A percentile compares a stretch with the other conserved stretches of the same genome.
These are phyloP conservation scores for Ophiostoma sp. DNA, from an alignment of 2,329 filamentous ascomycete genomes.

Conservation along the genomic window DNA sequence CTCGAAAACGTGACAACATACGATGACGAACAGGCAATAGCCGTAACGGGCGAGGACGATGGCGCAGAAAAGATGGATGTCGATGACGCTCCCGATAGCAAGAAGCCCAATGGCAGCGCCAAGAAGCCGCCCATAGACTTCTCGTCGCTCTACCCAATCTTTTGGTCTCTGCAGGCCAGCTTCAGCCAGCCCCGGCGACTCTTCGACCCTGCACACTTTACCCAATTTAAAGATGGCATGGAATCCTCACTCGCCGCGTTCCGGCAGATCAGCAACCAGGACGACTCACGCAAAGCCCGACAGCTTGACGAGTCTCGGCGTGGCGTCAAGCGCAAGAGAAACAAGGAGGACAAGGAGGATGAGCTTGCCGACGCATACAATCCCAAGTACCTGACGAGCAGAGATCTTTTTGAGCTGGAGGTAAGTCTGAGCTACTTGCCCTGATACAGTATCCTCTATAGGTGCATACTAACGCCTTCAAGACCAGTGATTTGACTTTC, in stretches of 20 bases:
- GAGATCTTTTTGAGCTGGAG: conserved; percentile 91
- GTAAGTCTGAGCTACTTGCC: conserved; percentile 24
- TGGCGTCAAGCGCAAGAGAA: conserved; percentile 65
- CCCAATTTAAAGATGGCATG: conserved; percentile 73
- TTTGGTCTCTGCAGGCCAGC: conserved; percentile 87
- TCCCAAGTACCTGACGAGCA: conserved; percentile 96
- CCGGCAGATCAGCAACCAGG: conserved; percentile 46
- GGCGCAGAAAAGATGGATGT: conserved; percentile 27
- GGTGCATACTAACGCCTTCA: background rate
- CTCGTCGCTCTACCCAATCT: conserved; percentile 72
- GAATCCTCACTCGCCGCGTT: conserved; percentile 59
- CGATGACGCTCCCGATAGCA: conserved; percentile 21
- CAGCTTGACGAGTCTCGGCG: conserved; percentile 57
- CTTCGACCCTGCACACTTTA: conserved; percentile 66
- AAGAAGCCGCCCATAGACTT: conserved; percentile 41
- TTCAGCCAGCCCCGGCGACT: conserved; percentile 86
- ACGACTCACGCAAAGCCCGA: conserved; percentile 42
- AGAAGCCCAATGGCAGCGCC: conserved; percentile 35
- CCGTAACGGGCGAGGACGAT: conserved; percentile 24
- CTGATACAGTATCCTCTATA: too few species aligned
- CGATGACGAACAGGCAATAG: conserved; percentile 48
- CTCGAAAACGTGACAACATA: conserved; percentile 88
- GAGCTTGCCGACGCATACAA: conserved; percentile 74
- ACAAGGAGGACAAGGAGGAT: conserved; percentile 42
- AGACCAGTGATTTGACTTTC: conserved; percentile 89